phyloP scores from a whole-genome alignment of 2,329 filamentous ascomycete genomes.

The Pseudogymnoascus destructans region DNA sequence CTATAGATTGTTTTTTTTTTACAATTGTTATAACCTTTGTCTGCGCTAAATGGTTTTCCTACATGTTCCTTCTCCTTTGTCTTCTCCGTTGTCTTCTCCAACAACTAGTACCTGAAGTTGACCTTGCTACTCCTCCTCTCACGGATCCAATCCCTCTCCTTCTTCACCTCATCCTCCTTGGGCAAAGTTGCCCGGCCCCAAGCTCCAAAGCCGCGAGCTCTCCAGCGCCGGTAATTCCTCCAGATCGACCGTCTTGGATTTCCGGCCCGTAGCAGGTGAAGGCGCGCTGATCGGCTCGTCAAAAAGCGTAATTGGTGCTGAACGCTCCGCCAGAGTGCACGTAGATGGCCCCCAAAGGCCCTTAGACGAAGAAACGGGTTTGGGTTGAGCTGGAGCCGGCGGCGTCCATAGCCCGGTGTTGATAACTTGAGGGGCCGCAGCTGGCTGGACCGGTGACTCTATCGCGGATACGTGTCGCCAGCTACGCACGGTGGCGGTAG shows the following conservation, averaged over 20 bases:
- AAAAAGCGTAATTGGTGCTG: neutral
- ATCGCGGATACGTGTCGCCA: neutral
- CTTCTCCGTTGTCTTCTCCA: neutral
- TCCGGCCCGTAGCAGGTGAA: neutral
- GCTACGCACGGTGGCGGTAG: neutral
- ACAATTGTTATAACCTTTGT: neutral
- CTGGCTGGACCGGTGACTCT: neutral
- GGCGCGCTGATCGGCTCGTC: neutral
- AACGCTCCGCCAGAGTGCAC: neutral
- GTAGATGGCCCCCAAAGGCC: neutral
- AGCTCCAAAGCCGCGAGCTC: neutral
- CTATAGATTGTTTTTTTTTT: neutral
- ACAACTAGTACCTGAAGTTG: neutral
- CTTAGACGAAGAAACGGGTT: neutral
- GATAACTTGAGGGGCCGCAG: neutral
- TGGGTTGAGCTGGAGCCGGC: conserved; percentile 1
- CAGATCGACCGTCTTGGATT: neutral
- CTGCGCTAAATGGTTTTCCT: neutral
- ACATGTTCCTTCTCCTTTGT: neutral
- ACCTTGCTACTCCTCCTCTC: neutral
- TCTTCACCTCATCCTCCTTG: neutral
- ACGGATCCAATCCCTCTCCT: neutral
- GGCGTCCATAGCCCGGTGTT: neutral
- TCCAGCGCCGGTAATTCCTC: neutral
- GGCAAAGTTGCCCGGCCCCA: neutral